Conservation (phyloP, 2,329 filamentous ascomycete species). For the Dactylellina sp. region DNA sequence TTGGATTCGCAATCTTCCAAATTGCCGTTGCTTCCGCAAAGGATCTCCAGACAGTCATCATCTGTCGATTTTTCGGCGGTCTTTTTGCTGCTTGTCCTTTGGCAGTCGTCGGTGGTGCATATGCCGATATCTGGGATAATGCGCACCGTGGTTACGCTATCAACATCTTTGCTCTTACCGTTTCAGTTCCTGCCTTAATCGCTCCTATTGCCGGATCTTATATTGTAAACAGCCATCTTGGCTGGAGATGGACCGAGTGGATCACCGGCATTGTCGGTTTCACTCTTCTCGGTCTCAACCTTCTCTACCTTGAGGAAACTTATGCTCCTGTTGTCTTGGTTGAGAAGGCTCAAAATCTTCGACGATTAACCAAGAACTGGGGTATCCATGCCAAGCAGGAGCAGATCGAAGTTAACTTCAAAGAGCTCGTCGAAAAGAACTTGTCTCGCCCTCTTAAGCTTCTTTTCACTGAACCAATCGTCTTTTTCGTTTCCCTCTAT, state of each 20-base stretch:
- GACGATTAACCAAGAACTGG: slow-evolving; percentile 75
- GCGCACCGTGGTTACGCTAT: slow-evolving; percentile 71
- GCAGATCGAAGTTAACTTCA: slow-evolving; percentile 76
- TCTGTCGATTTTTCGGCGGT: slow-evolving; percentile 81
- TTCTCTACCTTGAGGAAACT: slow-evolving; percentile 75
- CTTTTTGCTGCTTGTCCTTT: slow-evolving; percentile 77
- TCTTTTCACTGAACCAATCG: slow-evolving; percentile 76
- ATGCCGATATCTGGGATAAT: slow-evolving; percentile 78
- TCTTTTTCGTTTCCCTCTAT: slow-evolving; percentile 76
- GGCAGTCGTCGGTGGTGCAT: slow-evolving; percentile 77
- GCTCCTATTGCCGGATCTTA: slow-evolving; percentile 78
- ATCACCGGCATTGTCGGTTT: slow-evolving; percentile 74
- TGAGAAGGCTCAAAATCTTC: slow-evolving; percentile 72
- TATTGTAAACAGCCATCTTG: slow-evolving; percentile 72
- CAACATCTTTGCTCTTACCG: slow-evolving; percentile 71
- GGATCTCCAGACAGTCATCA: slow-evolving; percentile 76
- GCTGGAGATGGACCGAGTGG: slow-evolving; percentile 81
- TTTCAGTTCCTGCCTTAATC: slow-evolving; percentile 76
- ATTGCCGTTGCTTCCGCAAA: slow-evolving; percentile 74
- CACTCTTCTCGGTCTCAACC: slow-evolving; percentile 70
- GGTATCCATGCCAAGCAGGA: slow-evolving; percentile 78
- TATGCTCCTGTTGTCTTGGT: slow-evolving; percentile 76
- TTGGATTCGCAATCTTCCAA: slow-evolving; percentile 77
- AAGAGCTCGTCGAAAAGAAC: slow-evolving; percentile 72
- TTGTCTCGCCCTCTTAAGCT: slow-evolving; percentile 75